Base-by-base conservation (phyloP, 2,329 filamentous ascomycete species). In the Sarocladium oryzae region DNA sequence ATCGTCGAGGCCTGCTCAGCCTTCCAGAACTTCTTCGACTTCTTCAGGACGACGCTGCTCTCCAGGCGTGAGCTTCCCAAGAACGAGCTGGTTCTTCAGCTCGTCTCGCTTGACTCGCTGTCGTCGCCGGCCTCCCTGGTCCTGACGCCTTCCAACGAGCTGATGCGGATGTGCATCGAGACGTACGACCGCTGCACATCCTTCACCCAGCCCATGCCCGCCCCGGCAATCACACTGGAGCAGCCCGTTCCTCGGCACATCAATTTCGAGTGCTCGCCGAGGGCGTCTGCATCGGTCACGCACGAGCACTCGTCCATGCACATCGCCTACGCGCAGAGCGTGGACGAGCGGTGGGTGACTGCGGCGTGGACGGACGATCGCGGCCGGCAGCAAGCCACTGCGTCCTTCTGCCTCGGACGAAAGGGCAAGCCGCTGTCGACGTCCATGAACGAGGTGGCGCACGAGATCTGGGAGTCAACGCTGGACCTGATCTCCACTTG, bases 231-330 rank as follows among this genome's bases (percentile, higher is more conserved):
- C 51, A 75, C 86, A 53, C 74, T 95, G 1, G 88, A 90, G 61
- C 80, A 84, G 56, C 72, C 81, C 1, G 70, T 86, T 3, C 86
- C 88, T 10, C 81, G 85, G 23, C 76, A 74, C 24, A 86, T 95
- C 50, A 86, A 88, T 48, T 93, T 95, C 67, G 86, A 88, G 62
- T 69, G 91, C 2, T 77, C 74, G 1, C 67, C 79, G 1, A 81
- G 79, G 13, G 85, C 87, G 2, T 88, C 87, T 0, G 78, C 82
- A 16, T 87, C 89, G 16, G 70, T 92, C 5, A 72, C 93, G 50
- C 81, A 86, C 51, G 88, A 93, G 62, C 89, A 90, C 56, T 87
- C 83, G 1, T 86, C 86, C 60, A 81, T 95, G 26, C 89, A 95
- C 63, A 72, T 95, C 40, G 87, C 85, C 1, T 95, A 95, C 60